Percentiles rank a stretch among this genome's conserved stretches.
Conservation (phyloP, 768 basidiomycete genomes). For the Sporobolomyces pararoseus region DNA sequence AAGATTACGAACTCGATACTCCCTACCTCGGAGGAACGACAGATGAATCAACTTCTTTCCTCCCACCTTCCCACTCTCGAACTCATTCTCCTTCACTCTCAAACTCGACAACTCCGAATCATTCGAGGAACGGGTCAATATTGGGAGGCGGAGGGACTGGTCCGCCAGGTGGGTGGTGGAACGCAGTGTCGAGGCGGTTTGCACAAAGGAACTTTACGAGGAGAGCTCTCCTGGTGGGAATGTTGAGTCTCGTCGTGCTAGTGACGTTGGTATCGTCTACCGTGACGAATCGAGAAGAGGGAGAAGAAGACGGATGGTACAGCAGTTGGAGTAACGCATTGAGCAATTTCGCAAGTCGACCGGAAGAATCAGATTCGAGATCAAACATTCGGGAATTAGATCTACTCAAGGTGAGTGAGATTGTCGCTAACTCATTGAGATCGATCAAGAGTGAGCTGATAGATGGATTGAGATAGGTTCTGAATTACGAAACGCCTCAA, state of each 20-base stretch:
- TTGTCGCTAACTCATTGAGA: background rate
- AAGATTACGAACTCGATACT: background rate
- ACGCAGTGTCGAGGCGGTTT: background rate
- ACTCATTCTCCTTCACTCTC: background rate
- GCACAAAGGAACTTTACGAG: slow-evolving; percentile 10
- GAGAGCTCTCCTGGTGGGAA: background rate
- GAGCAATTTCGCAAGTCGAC: too few relatives aligned
- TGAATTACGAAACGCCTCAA: slow-evolving; percentile 25
- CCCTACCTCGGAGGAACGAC: too few relatives aligned
- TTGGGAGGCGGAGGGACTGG: background rate
- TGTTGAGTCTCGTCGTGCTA: background rate
- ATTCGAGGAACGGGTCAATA: background rate
- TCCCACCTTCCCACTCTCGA: background rate
- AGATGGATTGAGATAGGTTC: slow-evolving; percentile 1
- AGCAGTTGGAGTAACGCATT: background rate
- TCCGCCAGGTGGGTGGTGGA: slow-evolving; percentile 1
- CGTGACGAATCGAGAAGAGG: background rate
- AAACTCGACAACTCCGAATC: background rate
- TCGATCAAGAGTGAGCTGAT: background rate
- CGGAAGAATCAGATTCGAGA: background rate
- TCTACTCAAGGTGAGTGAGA: slow-evolving; percentile 5
- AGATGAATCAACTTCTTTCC: slow-evolving; percentile 8
- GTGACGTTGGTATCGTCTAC: background rate
- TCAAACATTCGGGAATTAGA: background rate
- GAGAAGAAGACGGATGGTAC: background rate